Evolutionary conservation across 352 stramenopile genomes (phyloP), one percentile per base, ranked within the genome.

Genomic region (Thalassiosira hispida): DNA sequence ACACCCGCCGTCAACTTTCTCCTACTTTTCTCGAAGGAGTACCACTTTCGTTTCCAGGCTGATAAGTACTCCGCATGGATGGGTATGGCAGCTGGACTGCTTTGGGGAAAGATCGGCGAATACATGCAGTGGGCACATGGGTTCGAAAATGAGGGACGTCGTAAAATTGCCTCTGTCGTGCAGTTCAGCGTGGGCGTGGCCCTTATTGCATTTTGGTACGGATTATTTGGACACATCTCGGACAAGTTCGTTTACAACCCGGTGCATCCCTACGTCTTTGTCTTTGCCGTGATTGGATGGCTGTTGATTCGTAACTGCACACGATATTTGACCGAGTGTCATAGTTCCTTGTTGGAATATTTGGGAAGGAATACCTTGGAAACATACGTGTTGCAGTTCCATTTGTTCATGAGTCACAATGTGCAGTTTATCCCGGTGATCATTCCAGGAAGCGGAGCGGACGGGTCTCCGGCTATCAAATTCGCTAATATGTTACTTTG

Each of bases 371-470:
- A 94, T 55, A 96, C 93, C 8, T 74, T 96, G 3, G 93, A 96
- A 75, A 96, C 93, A 0, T 96, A 96, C 75, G 90, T 96, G 12
- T 85, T 96, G 47, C 93, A 96, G 77, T 94, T 96, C 79, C 93
- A 96, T 83, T 59, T 96, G 33, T 96, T 95, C 87, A 92, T 96
- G 80, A 85, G 65, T 59, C 73, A 83, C 25, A 81, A 89, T 51
- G 82, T 91, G n/a, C 82, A 91, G 61, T 75, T 86, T 55, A 91
- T 91, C 75, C 85, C 85, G 0, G 69, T 88, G 47, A 67, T 91
- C 22, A 77, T 91, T 72, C 85, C 85, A 22, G 85, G 85, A 57
- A 73, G 66, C 56, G 76, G 51, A 66, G 27, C 85, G 1, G 60
- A 84, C 63, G 85, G 85, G 47, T 56, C 61, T 29, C 12, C 73